Conservation (phyloP, 1,284 basidiomycete genomes). For the Trametes sp. region DNA sequence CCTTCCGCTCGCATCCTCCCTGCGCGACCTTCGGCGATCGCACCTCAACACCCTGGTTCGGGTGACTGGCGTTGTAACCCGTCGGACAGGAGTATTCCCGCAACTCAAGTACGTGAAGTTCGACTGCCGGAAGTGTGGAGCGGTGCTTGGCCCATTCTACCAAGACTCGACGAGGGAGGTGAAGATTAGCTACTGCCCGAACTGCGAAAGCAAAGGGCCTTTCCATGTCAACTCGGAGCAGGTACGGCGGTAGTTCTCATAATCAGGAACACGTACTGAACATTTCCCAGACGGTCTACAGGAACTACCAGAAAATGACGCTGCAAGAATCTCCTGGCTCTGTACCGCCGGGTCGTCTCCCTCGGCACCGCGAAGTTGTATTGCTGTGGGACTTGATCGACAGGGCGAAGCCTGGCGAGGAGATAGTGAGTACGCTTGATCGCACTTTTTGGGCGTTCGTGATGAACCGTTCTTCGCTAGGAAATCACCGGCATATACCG, state of each 20-base stretch:
- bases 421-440: slow-evolving; percentile 89
- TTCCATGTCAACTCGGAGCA: slow-evolving; percentile 98
- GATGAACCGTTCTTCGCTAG: slow-evolving; percentile 39
- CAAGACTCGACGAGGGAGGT: slow-evolving; percentile 97
- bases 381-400: slow-evolving; percentile 99
- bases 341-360: slow-evolving; percentile 96
- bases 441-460: no score
- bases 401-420: slow-evolving; percentile 97
- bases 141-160: slow-evolving; percentile 94
- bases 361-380: slow-evolving; percentile 96
- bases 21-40: slow-evolving; percentile 92
- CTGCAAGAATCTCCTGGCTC: slow-evolving; percentile 98
- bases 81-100: slow-evolving; percentile 96
- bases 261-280: no score
- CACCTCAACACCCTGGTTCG: slow-evolving; percentile 97
- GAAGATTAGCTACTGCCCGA: slow-evolving; percentile 92
- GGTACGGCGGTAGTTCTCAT: no score
- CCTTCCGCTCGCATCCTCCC: slow-evolving; percentile 87
- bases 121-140: slow-evolving; percentile 93
- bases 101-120: slow-evolving; percentile 99
- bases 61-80: slow-evolving; percentile 96
- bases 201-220: slow-evolving; percentile 94
- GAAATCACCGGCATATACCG: slow-evolving; percentile 98
- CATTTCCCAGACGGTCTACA: slow-evolving; percentile 86
- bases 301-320: slow-evolving; percentile 99